These are phyloP conservation scores for Cucurbita moschata DNA, from an alignment of 306 rosid species.

Conservation along the genomic window DNA sequence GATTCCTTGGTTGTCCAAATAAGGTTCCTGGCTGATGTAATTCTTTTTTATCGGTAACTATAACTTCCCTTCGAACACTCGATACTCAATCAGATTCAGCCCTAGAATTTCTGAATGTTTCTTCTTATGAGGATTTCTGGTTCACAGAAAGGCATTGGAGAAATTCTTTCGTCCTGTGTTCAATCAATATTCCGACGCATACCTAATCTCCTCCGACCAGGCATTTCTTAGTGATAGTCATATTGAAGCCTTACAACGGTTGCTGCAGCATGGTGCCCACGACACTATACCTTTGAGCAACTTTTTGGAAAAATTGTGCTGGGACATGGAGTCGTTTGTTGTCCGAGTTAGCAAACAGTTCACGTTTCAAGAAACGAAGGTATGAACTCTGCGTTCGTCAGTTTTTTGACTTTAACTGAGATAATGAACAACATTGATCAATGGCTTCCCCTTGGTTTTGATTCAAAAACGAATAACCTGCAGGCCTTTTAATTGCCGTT, in stretches of 20 bases:
- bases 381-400: slow-evolving; percentile 7
- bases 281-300: slow-evolving; percentile 24
- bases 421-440: background rate
- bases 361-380: slow-evolving; percentile 61
- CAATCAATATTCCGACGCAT: slow-evolving; percentile 22
- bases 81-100: background rate
- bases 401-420: background rate
- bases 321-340: slow-evolving; percentile 44
- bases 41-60: slow-evolving; percentile 55
- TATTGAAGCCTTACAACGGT: slow-evolving; percentile 47
- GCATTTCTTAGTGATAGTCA: slow-evolving; percentile 26
- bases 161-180: slow-evolving; percentile 47
- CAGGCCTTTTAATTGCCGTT: background rate
- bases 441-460: background rate
- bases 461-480: background rate
- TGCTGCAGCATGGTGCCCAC: slow-evolving; percentile 31
- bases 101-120: slow-evolving; percentile 10
- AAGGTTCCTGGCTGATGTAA: slow-evolving; percentile 58
- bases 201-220: slow-evolving; percentile 30
- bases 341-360: slow-evolving; percentile 50
- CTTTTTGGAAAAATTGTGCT: slow-evolving; percentile 48
- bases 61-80: background rate
- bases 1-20: slow-evolving; percentile 50
- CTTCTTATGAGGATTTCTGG: slow-evolving; percentile 13
- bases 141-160: slow-evolving; percentile 57